Conservation (phyloP, 2,329 filamentous ascomycete species). For the Helminthosporium solani region DNA sequence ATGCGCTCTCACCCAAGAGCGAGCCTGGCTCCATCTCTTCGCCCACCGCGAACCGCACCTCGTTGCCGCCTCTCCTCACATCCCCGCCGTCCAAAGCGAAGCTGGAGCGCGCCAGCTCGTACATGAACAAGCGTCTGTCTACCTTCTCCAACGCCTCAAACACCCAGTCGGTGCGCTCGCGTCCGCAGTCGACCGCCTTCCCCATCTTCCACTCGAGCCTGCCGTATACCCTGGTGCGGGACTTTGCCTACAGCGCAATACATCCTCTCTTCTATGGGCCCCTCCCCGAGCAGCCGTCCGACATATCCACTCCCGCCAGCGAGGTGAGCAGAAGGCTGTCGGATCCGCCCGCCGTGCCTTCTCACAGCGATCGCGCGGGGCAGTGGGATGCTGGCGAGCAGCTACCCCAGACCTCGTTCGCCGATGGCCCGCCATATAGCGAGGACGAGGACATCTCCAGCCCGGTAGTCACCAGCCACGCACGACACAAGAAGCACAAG, state of each 20-base stretch:
- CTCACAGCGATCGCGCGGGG: slow-evolving; percentile 66
- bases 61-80: slow-evolving; percentile 54
- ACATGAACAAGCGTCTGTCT: slow-evolving; percentile 77
- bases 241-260: slow-evolving; percentile 84
- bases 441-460: slow-evolving; percentile 95
- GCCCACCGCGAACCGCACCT: slow-evolving; percentile 41
- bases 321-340: slow-evolving; percentile 75
- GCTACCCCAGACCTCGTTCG: slow-evolving; percentile 79
- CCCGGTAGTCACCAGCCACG: slow-evolving; percentile 74
- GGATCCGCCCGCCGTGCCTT: slow-evolving; percentile 69
- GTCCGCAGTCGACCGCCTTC: slow-evolving; percentile 78
- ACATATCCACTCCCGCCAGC: slow-evolving; percentile 80
- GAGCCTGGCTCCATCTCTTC: slow-evolving; percentile 33
- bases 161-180: slow-evolving; percentile 60
- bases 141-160: slow-evolving; percentile 75
- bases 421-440: slow-evolving; percentile 81
- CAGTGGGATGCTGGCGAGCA: slow-evolving; percentile 65
- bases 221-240: slow-evolving; percentile 84
- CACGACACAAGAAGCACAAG: slow-evolving; percentile 80
- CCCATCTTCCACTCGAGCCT: slow-evolving; percentile 83
- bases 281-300: slow-evolving; percentile 76
- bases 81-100: slow-evolving; percentile 52
- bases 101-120: slow-evolving; percentile 66
- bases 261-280: slow-evolving; percentile 94
- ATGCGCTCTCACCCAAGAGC: slow-evolving; percentile 39